Base-by-base conservation (phyloP, 1,284 basidiomycete genomes). In the Earliella scabrosa region DNA sequence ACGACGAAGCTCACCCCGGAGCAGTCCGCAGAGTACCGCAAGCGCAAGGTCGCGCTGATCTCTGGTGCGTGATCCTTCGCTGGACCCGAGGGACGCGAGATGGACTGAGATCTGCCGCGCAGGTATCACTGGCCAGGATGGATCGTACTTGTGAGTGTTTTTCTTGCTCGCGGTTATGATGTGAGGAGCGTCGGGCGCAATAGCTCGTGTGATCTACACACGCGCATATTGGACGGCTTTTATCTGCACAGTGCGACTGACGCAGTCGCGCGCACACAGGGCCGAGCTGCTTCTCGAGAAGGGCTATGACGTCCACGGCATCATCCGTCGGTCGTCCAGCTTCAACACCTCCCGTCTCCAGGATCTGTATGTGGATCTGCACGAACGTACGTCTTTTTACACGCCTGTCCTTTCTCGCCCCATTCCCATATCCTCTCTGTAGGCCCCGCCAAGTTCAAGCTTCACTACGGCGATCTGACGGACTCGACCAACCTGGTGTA, bases 401-500 rank as follows among this genome's bases (percentile, higher is more conserved):
- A 13, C 29, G 7, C 45, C 24, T 45, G n/a, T 10, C 29, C 32
- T 20, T 29, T 26, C 35, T 23, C 11, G 16, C 20, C 26, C 11
- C n/a, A 31, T 18, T 18, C 47, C 23, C 47, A 10, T 14, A 27
- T 48, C 45, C 40, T 38, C 29, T 31, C 29, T 27, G 14, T 65
- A 91, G 89, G 82, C 32, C 88, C 86, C 39, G 85, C 80, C 75
- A 92, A 88, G 71, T 88, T 96, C 79, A 89, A 90, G 69, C 75
- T 95, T 54, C 94, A 97, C 75, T 94, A 97, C 68, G 94, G 94
- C 59, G 94, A 94, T 75, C 80, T 95, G 63, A 87, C 90, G 65
- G 95, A 97, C 77, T 92, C 90, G 71, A 96, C 94, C 66, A 96
- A 96, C 72, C 85, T 97, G 57, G 94, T 96, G 43, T 94, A 94